These are phyloP conservation scores for Tuber indicum DNA, from an alignment of 495 filamentous ascomycete species.

Conservation along the genomic window DNA sequence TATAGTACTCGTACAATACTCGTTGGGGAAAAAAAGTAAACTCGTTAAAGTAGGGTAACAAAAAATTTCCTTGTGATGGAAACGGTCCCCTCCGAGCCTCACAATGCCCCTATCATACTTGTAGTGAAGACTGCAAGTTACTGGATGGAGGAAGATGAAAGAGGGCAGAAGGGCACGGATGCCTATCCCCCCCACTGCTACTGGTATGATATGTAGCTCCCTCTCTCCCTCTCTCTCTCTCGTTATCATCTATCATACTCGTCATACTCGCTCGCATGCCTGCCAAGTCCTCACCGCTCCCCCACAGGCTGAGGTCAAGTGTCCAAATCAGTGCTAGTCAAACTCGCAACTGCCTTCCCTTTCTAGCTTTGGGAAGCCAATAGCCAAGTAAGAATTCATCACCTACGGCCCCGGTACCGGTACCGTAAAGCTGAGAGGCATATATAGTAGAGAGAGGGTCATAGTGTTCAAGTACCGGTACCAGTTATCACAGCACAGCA, in stretches of 20 bases:
- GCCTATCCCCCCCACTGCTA: neutral
- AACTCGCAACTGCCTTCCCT: neutral
- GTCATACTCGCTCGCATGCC: neutral
- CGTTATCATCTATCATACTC: neutral
- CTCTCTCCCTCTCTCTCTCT: neutral
- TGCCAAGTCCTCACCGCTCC: neutral
- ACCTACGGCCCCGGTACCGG: neutral
- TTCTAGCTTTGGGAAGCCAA: neutral
- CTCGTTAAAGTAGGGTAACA: too few species aligned
- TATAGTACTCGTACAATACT: too few species aligned
- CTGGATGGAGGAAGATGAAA: neutral
- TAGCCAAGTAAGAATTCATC: neutral
- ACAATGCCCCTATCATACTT: too few species aligned
- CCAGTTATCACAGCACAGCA: neutral
- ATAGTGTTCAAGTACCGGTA: constrained; percentile 1
- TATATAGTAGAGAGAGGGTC: neutral
- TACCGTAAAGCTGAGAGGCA: neutral
- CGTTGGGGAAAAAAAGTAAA: too few species aligned
- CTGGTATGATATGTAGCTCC: neutral
- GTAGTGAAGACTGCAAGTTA: too few species aligned
- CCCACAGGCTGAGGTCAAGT: neutral
- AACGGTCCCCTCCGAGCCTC: too few species aligned
- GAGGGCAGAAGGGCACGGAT: neutral
- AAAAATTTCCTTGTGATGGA: too few species aligned
- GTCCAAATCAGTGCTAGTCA: neutral